Conservation (phyloP, 257 asterid genomes). For the Jacaranda mimosifolia region DNA sequence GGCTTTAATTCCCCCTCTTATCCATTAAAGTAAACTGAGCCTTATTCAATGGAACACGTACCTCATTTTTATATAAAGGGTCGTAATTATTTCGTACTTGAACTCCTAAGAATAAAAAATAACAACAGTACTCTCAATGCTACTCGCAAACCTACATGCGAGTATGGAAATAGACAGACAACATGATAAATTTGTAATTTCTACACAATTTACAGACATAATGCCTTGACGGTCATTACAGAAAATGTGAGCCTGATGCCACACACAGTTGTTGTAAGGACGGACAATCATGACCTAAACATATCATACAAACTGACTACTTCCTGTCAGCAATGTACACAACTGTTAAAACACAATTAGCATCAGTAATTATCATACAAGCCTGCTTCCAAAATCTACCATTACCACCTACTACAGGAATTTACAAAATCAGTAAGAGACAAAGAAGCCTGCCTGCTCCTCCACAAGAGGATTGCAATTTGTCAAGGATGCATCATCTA, state of each 20-base stretch:
- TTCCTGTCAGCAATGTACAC: conserved; percentile 36
- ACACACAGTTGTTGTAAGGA: not conserved
- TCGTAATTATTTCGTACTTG: too few relatives aligned
- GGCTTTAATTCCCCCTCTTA: too few relatives aligned
- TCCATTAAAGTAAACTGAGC: too few relatives aligned
- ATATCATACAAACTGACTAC: conserved; percentile 30
- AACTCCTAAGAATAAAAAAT: too few relatives aligned
- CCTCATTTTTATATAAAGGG: too few relatives aligned
- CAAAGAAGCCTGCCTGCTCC: not conserved
- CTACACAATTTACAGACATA: conserved; percentile 27
- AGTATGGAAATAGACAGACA: not conserved
- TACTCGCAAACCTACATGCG: too few relatives aligned
- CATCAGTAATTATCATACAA: conserved; percentile 27
- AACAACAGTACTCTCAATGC: too few relatives aligned
- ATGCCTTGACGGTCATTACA: conserved; percentile 27
- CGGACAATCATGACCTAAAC: conserved; percentile 30
- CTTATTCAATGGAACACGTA: too few relatives aligned
- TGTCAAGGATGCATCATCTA: conserved; percentile 22
- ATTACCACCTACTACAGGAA: conserved; percentile 28
- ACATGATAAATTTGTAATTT: not conserved
- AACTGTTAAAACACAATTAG: conserved; percentile 16
- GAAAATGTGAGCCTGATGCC: not conserved
- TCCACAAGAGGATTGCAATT: conserved; percentile 28
- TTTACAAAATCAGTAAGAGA: conserved; percentile 32
- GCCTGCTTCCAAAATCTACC: conserved; percentile 31